Evolutionary conservation across 2,329 filamentous ascomycete genomes (phyloP), one percentile per base, ranked within the genome.

Genomic region (Pyrenochaeta sp.): DNA sequence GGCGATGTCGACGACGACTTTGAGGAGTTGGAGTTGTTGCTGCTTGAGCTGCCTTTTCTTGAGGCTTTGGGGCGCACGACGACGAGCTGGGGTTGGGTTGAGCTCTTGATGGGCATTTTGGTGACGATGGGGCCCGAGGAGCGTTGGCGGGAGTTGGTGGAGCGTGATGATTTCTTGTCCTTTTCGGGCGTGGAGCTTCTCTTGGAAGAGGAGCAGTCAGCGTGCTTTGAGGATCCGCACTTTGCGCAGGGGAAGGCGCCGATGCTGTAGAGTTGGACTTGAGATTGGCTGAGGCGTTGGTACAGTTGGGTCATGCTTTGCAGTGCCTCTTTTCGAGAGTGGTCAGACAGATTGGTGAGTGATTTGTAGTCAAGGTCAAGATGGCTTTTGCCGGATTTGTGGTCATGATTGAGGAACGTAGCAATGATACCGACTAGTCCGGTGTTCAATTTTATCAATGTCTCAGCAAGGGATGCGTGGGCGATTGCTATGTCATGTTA

Each of bases 381-480:
- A 41, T 63, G 53, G 30, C 45, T 55, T 27, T 62, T 62, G n/a
- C 44, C 45, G 26, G 58, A 50, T 41, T 68, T 70, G 9, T 65
- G 53, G 41, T 72, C 68, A 44, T 66, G 62, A 18, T 68, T 61
- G 24, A 77, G 52, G 41, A 77, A 77, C 3, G 72, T 59, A 14
- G 73, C 63, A 38, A 78, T 77, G 53, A 78, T 76, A 42, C 61
- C 58, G 6, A 78, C 73, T 4, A 78, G 69, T 26, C 76, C 74
- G 13, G 73, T 74, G 48, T 78, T 78, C 19, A 78, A 60, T 48
- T 68, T 75, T 43, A 77, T 67, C 17, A 78, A 52, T 13, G 74
- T 73, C 47, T 73, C 73, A 8, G 73, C 72, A 14, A 78, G 73
- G n/a, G 69, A 72, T 3, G 71, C 71, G 44, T 76, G 74, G 11